Evolutionary conservation across 768 basidiomycete genomes (phyloP).

Genomic region (Strobilomyces confusus): DNA sequence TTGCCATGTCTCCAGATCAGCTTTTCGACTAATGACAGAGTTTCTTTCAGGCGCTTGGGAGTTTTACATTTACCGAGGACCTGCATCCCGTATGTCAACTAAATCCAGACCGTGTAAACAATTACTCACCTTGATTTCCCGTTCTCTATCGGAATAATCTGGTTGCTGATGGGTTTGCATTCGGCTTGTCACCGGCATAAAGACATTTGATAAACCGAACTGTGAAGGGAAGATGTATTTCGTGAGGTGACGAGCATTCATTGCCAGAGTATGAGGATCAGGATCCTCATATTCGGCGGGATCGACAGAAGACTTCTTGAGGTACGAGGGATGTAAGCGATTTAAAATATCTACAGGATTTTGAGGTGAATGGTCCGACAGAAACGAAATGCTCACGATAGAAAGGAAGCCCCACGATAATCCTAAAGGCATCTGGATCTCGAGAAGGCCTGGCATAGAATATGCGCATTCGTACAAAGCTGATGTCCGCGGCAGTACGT

Average conservation of each 20-base stretch:
- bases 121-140: constrained; percentile 58
- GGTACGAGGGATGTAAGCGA: constrained; percentile 44
- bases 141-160: constrained; percentile 59
- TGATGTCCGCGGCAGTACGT: constrained; percentile 47
- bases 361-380: background rate
- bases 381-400: constrained; percentile 46
- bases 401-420: constrained; percentile 63
- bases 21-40: constrained; percentile 52
- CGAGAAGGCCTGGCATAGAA: constrained; percentile 65
- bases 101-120: background rate
- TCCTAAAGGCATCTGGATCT: constrained; percentile 44
- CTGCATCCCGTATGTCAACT: constrained; percentile 15
- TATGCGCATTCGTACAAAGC: constrained; percentile 50
- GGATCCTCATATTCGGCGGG: constrained; percentile 37
- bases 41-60: constrained; percentile 63
- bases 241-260: constrained; percentile 57
- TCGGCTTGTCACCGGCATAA: constrained; percentile 29
- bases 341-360: constrained; percentile 59
- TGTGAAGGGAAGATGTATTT: constrained; percentile 88
- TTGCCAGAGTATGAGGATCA: constrained; percentile 44
- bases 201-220: constrained; percentile 62
- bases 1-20: constrained; percentile 64
- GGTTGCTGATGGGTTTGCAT: constrained; percentile 36
- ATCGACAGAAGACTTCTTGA: constrained; percentile 26
- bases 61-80: constrained; percentile 55